Conservation (phyloP, 495 filamentous ascomycete species). For the Talaromyces adpressus region DNA sequence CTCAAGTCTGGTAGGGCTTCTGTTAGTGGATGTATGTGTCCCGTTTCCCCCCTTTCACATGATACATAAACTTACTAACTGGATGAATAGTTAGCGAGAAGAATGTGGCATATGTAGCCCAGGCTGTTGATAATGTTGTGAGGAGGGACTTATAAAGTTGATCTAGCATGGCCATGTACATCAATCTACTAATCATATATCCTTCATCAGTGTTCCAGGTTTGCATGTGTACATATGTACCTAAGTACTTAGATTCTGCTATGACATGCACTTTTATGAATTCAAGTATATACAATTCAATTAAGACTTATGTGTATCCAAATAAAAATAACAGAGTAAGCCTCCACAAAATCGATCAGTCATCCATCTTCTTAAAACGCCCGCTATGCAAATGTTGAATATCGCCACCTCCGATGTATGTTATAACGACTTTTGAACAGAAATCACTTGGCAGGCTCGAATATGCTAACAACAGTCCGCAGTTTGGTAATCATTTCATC, state of each 20-base stretch:
- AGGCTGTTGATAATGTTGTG: conserved; percentile 39
- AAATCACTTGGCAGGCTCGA: conserved; percentile 12
- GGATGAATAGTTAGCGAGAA: conserved; percentile 61
- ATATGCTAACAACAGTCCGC: conserved; percentile 52
- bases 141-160: conserved; percentile 20
- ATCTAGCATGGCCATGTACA: not conserved
- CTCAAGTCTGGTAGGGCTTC: conserved; percentile 41
- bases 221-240: not conserved
- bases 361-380: not conserved
- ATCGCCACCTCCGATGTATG: not conserved
- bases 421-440: not conserved
- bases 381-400: conserved; percentile 7
- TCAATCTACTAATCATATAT: no score
- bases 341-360: not conserved
- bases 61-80: conserved; percentile 68
- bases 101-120: conserved; percentile 43
- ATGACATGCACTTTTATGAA: not conserved
- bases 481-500: conserved; percentile 89
- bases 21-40: conserved; percentile 40
- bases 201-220: not conserved
- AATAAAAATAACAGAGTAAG: not conserved
- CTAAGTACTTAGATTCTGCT: not conserved
- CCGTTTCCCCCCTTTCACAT: not conserved
- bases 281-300: not conserved
- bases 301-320: not conserved